Conservation (phyloP, 306 rosid species). For the Inga laurina region DNA sequence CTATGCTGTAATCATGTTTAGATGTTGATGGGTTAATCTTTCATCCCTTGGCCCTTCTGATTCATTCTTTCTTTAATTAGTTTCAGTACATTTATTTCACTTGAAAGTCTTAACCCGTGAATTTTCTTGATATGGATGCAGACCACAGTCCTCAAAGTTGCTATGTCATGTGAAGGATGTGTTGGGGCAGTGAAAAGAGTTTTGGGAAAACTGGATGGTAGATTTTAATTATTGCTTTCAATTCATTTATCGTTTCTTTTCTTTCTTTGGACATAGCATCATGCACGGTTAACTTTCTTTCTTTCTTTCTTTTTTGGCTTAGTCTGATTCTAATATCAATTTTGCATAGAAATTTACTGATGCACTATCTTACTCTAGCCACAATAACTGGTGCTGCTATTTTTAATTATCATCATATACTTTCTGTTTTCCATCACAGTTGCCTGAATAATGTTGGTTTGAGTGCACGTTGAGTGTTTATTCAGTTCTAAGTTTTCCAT, state of each 20-base stretch:
- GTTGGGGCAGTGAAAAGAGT: conserved; percentile 93
- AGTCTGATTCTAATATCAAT: not conserved
- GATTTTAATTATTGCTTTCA: not conserved
- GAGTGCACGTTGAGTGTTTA: not conserved
- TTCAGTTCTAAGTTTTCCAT: not conserved
- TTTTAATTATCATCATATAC: not conserved
- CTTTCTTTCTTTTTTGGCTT: not conserved
- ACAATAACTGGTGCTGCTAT: not conserved
- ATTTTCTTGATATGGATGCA: conserved; percentile 38
- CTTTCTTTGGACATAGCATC: not conserved
- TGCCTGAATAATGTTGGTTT: not conserved
- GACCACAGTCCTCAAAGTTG: conserved; percentile 92
- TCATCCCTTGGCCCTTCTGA: not conserved
- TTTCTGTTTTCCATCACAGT: not conserved
- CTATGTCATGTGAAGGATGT: conserved; percentile 91
- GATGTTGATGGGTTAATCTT: not conserved
- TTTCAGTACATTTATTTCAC: not conserved
- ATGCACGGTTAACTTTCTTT: not conserved
- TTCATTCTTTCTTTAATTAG: not conserved
- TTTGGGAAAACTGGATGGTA: conserved; percentile 90
- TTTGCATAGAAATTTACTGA: not conserved
- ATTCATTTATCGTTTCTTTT: not conserved
- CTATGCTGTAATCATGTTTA: not conserved
- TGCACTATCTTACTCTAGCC: not conserved
- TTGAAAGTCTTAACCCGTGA: not conserved